A percentile compares a stretch with the other conserved stretches of the same genome.
Conservation (phyloP, 1,284 basidiomycete genomes). For the Puccinia novopanici region DNA sequence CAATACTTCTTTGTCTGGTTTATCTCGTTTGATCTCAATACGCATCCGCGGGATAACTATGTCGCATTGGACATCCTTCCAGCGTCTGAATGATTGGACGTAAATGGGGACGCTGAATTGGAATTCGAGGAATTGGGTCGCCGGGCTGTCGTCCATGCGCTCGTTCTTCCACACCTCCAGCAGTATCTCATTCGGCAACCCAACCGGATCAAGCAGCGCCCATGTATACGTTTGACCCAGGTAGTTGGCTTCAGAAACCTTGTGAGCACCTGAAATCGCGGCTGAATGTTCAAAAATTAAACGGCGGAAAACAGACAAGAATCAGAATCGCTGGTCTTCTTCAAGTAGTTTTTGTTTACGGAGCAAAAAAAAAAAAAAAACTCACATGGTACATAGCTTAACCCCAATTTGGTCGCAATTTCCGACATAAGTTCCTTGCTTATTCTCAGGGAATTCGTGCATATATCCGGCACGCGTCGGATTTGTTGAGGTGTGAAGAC, state of each 20-base stretch:
- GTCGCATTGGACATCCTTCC: neutral
- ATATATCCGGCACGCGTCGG: conserved; percentile 42
- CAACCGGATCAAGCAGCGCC: conserved; percentile 17
- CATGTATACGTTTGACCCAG: conserved; percentile 26
- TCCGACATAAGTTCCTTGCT: conserved; percentile 23
- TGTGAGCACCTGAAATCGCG: conserved; percentile 36
- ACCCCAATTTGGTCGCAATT: conserved; percentile 1
- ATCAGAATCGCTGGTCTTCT: neutral
- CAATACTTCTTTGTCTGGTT: neutral
- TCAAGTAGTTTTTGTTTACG: no score
- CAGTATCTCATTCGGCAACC: neutral
- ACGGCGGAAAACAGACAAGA: neutral
- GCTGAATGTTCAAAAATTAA: conserved; percentile 11
- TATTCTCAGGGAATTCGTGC: conserved; percentile 18
- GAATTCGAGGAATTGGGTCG: neutral
- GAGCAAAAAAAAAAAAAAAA: neutral
- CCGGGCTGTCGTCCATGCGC: neutral
- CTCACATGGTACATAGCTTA: conserved; percentile 35
- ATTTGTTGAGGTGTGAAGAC: conserved; percentile 28
- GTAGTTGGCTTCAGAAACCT: neutral
- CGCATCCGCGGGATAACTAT: neutral
- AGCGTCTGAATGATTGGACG: neutral
- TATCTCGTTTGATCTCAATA: neutral
- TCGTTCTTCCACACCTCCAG: conserved; percentile 23
- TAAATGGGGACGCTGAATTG: conserved; percentile 18